Percentiles rank a stretch among this genome's conserved stretches.
phyloP scores from a whole-genome alignment of 371 early-diverging fungal species.

The Mucor ambiguus region DNA sequence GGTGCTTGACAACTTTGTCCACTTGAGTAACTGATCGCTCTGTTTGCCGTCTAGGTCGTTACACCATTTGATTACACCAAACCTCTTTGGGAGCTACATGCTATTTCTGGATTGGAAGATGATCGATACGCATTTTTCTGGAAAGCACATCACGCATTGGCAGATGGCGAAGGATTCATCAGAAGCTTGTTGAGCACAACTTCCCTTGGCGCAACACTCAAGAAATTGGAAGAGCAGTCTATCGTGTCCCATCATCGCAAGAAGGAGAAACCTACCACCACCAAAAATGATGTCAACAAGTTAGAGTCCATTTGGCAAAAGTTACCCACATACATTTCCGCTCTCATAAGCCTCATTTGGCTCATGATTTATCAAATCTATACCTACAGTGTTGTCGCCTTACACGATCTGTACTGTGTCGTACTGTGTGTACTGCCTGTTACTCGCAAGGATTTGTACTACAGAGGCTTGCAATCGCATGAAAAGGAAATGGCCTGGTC shows the following conservation, averaged over 20 bases:
- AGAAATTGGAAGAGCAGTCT: constrained; percentile 14
- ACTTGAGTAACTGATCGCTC: background rate
- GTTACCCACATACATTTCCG: background rate
- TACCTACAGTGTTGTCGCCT: background rate
- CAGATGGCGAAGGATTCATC: constrained; percentile 40
- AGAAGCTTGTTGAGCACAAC: constrained; percentile 28
- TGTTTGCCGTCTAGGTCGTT: constrained; percentile 12
- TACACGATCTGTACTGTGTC: constrained; percentile 21
- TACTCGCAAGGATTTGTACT: constrained; percentile 29
- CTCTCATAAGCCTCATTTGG: background rate
- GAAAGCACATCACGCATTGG: constrained; percentile 42
- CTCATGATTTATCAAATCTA: background rate
- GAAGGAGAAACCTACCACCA: background rate
- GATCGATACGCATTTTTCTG: constrained; percentile 38
- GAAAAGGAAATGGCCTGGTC: constrained; percentile 45
- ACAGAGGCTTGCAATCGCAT: constrained; percentile 30
- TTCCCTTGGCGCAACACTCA: constrained; percentile 11
- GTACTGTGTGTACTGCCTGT: constrained; percentile 13
- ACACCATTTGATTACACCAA: constrained; percentile 33
- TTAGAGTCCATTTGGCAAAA: background rate
- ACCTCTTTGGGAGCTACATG: constrained; percentile 41
- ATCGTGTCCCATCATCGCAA: constrained; percentile 11
- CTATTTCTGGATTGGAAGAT: constrained; percentile 33
- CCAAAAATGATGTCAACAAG: background rate
- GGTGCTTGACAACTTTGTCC: background rate